Percentiles rank a stretch among this genome's conserved stretches.
phyloP scores from a whole-genome alignment of 345 rosid species.

The Melaleuca alternifolia region DNA sequence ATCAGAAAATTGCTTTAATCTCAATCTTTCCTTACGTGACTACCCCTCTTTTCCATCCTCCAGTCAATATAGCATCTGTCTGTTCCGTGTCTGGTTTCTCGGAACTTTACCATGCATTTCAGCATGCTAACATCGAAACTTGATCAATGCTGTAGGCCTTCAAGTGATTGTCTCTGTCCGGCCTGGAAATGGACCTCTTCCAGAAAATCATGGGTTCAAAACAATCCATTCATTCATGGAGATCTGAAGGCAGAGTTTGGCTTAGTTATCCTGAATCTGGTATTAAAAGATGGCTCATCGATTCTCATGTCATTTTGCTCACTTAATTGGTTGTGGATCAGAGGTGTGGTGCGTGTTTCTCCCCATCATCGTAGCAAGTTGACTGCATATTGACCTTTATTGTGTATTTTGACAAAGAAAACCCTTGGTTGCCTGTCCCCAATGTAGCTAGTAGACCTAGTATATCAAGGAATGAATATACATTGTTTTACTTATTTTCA shows the following conservation, averaged over 20 bases:
- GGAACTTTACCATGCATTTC: not conserved
- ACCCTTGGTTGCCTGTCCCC: not conserved
- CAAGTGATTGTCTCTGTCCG: constrained; percentile 53
- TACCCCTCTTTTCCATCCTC: not conserved
- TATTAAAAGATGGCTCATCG: not conserved
- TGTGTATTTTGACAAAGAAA: not conserved
- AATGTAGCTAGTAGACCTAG: not conserved
- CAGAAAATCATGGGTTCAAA: constrained; percentile 59
- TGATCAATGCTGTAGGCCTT: constrained; percentile 25
- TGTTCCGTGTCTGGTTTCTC: not conserved
- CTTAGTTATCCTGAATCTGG: not conserved
- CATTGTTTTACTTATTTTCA: not conserved
- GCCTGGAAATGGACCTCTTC: constrained; percentile 59
- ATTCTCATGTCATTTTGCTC: not conserved
- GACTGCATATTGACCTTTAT: not conserved
- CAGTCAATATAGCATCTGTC: not conserved
- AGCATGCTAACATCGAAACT: not conserved
- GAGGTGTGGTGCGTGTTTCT: not conserved
- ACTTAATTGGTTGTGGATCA: not conserved
- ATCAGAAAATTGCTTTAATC: not conserved
- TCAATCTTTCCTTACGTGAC: not conserved
- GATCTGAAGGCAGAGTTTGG: constrained; percentile 19
- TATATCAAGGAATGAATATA: not conserved
- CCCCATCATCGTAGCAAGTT: not conserved
- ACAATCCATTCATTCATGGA: constrained; percentile 49